These are phyloP conservation scores for Penicillium dipodomyicola DNA, from an alignment of 495 filamentous ascomycete genomes.

Conservation along the genomic window DNA sequence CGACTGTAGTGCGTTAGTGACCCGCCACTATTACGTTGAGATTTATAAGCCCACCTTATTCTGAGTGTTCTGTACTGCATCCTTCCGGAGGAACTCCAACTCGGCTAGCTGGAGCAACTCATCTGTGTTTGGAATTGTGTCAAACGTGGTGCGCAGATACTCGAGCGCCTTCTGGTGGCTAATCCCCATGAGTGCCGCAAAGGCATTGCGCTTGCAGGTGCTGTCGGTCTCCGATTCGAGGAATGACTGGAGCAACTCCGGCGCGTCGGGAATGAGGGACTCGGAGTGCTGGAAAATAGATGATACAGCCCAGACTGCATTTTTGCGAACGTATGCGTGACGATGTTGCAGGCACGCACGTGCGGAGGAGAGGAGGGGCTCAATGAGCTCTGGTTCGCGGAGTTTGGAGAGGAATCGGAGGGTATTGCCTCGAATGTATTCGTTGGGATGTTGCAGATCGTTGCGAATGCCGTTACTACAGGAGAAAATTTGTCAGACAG, in stretches of 20 bases:
- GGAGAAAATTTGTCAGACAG: conserved; percentile 21
- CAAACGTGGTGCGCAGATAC: conserved; percentile 87
- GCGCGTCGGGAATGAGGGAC: conserved; percentile 89
- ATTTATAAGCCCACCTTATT: conserved; percentile 67
- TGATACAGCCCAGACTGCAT: conserved; percentile 89
- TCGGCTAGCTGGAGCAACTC: conserved; percentile 91
- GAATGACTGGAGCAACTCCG: conserved; percentile 87
- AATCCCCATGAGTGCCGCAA: conserved; percentile 84
- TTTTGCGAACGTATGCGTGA: conserved; percentile 97
- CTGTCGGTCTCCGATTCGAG: conserved; percentile 88
- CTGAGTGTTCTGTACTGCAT: conserved; percentile 89
- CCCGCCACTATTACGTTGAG: background rate
- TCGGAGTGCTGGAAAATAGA: conserved; percentile 93
- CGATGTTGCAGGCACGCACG: conserved; percentile 90
- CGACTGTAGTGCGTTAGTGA: conserved; percentile 54
- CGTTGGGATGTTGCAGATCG: conserved; percentile 95
- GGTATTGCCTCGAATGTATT: conserved; percentile 96
- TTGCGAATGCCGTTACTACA: conserved; percentile 94
- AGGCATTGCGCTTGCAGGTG: conserved; percentile 98
- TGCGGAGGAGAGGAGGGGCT: conserved; percentile 89
- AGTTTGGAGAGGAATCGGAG: conserved; percentile 96
- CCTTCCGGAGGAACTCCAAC: conserved; percentile 95
- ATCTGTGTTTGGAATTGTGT: conserved; percentile 89
- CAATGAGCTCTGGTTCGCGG: conserved; percentile 90
- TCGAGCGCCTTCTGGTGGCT: conserved; percentile 90